phyloP scores from a whole-genome alignment of 2,329 filamentous ascomycete genomes.

The Davidsoniella eucalypti region DNA sequence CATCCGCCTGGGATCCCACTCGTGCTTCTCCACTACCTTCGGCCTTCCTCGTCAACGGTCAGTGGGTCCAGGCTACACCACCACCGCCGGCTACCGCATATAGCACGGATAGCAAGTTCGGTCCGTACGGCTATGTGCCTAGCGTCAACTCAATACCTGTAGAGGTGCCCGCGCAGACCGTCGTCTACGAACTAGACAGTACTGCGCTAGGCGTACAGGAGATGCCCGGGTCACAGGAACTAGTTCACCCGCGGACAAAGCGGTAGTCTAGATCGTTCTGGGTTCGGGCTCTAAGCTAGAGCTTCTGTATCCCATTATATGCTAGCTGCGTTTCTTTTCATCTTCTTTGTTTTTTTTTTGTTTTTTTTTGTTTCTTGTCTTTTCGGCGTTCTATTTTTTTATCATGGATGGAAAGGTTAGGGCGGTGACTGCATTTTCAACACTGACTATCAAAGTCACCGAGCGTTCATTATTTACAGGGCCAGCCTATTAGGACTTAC shows the following conservation, averaged over 20 bases:
- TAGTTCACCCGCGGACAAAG: slow-evolving; percentile 10
- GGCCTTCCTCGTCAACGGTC: slow-evolving; percentile 6
- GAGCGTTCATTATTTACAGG: no score
- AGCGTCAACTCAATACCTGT: slow-evolving; percentile 2
- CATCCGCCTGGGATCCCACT: slow-evolving; percentile 3
- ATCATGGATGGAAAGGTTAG: no score
- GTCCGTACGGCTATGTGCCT: slow-evolving; percentile 2
- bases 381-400: not conserved
- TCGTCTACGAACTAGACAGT: slow-evolving; percentile 11
- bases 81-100: not conserved
- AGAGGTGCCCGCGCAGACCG: slow-evolving; percentile 4
- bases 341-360: not conserved
- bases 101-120: not conserved
- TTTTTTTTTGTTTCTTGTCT: not conserved
- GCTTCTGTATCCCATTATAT: not conserved
- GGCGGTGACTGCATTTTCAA: no score
- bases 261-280: not conserved
- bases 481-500: no score
- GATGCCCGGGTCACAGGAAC: slow-evolving; percentile 6
- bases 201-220: slow-evolving; percentile 5
- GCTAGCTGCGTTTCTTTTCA: not conserved
- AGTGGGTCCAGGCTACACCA: slow-evolving; percentile 6
- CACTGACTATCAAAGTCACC: no score
- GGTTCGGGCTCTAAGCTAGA: no score
- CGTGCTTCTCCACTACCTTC: slow-evolving; percentile 3